A percentile compares a stretch with the other conserved stretches of the same genome.
Conservation (phyloP, 306 rosid genomes). For the Castanea mollissima region DNA sequence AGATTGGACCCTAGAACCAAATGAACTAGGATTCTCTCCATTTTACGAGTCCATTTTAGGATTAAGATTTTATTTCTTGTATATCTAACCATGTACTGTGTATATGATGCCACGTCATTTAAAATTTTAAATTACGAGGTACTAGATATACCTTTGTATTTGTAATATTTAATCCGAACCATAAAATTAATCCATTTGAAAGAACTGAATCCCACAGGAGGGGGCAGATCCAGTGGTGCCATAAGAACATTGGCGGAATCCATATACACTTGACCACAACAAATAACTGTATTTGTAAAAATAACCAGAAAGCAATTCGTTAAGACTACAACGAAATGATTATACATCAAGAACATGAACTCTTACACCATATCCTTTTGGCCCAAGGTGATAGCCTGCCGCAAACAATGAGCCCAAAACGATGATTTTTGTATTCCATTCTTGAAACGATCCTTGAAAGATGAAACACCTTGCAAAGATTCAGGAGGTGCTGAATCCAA, state of each 20-base stretch:
- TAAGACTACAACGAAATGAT: conserved; percentile 12
- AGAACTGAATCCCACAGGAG: too few relatives aligned
- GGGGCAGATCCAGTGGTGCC: too few relatives aligned
- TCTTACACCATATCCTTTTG: conserved; percentile 91
- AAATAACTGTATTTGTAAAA: not conserved
- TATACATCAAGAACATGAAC: conserved; percentile 21
- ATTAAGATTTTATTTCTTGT: not conserved
- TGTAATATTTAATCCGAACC: too few relatives aligned
- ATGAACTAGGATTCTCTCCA: not conserved
- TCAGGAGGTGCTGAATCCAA: conserved; percentile 90
- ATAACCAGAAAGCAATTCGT: not conserved
- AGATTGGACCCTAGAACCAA: not conserved
- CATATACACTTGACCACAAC: not conserved
- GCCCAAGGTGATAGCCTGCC: conserved; percentile 63
- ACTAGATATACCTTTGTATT: too few relatives aligned
- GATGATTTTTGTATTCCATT: conserved; percentile 68
- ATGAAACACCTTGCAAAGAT: conserved; percentile 43
- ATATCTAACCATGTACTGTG: too few relatives aligned
- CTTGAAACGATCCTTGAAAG: conserved; percentile 61
- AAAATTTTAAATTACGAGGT: too few relatives aligned
- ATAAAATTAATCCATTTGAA: too few relatives aligned
- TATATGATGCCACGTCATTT: not conserved
- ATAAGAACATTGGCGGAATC: not conserved
- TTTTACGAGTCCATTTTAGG: not conserved
- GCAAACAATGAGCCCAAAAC: conserved; percentile 71